A percentile compares a stretch with the other conserved stretches of the same genome.
These are phyloP conservation scores for Annulohypoxylon stygium DNA, from an alignment of 495 filamentous ascomycete genomes.

Conservation along the genomic window DNA sequence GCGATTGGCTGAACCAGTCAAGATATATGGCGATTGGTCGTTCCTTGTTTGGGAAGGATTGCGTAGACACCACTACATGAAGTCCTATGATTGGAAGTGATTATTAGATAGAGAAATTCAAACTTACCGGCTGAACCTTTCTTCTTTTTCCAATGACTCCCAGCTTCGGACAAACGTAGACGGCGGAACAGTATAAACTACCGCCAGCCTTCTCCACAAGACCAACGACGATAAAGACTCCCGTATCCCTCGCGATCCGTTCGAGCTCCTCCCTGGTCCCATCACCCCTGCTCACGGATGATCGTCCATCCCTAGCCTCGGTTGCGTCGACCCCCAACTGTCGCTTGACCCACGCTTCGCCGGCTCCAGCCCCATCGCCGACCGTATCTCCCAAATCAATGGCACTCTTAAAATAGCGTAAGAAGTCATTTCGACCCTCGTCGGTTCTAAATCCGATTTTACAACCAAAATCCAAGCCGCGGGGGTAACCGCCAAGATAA, in stretches of 20 bases:
- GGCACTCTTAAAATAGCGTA: slow-evolving; percentile 80
- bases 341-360: slow-evolving; percentile 77
- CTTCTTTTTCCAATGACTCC: slow-evolving; percentile 87
- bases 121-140: slow-evolving; percentile 87
- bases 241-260: slow-evolving; percentile 75
- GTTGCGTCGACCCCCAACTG: slow-evolving; percentile 65
- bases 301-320: slow-evolving; percentile 53
- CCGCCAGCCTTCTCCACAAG: slow-evolving; percentile 84
- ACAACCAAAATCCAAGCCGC: slow-evolving; percentile 82
- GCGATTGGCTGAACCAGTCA: slow-evolving; percentile 8
- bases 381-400: slow-evolving; percentile 92
- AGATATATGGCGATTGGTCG: not conserved
- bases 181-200: slow-evolving; percentile 83
- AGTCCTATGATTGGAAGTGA: not conserved
- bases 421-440: slow-evolving; percentile 84
- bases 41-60: not conserved
- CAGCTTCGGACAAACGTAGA: slow-evolving; percentile 82
- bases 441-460: slow-evolving; percentile 75
- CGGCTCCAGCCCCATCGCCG: slow-evolving; percentile 69
- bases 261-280: slow-evolving; percentile 88
- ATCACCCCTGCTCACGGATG: slow-evolving; percentile 74
- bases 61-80: not conserved
- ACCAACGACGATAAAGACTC: slow-evolving; percentile 83
- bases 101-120: slow-evolving; percentile 21
- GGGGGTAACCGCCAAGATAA: slow-evolving; percentile 92